Percentiles rank a stretch among this genome's conserved stretches.
These are phyloP conservation scores for Neopestalotiopsis sp. DNA, from an alignment of 2,329 filamentous ascomycete species.

Conservation along the genomic window DNA sequence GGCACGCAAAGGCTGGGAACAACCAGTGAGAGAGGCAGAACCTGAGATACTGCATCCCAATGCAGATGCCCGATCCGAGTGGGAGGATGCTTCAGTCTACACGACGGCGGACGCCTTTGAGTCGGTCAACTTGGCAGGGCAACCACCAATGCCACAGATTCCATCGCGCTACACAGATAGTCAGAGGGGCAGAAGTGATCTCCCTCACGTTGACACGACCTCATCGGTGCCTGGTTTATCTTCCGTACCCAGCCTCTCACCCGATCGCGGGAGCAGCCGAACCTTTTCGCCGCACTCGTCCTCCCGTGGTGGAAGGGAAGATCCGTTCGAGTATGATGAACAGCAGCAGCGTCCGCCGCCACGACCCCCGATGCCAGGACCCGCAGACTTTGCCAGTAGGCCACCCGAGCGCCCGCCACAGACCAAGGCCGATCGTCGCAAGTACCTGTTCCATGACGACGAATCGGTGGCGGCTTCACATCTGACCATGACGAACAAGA, in stretches of 20 bases:
- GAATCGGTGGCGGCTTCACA: conserved; percentile 26
- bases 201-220: background rate
- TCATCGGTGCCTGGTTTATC: background rate
- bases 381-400: background rate
- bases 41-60: too few species aligned
- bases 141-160: conserved; percentile 8
- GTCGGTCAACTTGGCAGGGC: background rate
- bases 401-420: background rate
- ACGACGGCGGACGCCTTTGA: conserved; percentile 7
- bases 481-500: conserved; percentile 22
- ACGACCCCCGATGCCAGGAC: background rate
- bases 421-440: conserved; percentile 7
- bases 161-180: background rate
- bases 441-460: conserved; percentile 22
- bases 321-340: background rate
- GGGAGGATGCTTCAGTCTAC: conserved; percentile 5
- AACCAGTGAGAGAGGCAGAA: background rate
- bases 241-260: background rate
- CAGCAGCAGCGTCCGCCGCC: background rate
- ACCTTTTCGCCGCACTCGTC: background rate
- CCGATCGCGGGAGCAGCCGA: background rate
- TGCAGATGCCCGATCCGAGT: background rate
- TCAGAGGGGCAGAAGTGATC: background rate
- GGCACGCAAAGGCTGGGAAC: background rate
- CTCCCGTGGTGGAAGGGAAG: background rate